phyloP scores from a whole-genome alignment of 768 basidiomycete genomes.

The Auricularia sp. region DNA sequence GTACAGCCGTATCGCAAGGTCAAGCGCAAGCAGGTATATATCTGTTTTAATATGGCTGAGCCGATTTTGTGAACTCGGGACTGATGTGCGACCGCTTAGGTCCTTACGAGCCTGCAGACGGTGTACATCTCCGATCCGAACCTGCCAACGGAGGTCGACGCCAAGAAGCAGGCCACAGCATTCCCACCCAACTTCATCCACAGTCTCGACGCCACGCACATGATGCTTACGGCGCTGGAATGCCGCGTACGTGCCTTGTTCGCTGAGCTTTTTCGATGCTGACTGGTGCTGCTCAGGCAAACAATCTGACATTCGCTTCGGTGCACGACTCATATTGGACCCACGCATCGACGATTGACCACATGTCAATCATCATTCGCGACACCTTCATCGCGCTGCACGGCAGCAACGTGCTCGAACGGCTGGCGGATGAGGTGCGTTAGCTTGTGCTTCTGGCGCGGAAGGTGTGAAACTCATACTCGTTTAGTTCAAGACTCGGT shows the following conservation, averaged over 20 bases:
- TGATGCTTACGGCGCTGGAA: constrained; percentile 91
- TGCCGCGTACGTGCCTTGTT: constrained; percentile 49
- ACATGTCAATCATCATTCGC: constrained; percentile 82
- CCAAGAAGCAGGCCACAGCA: constrained; percentile 82
- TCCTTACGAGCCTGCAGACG: constrained; percentile 74
- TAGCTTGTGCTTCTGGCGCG: background rate
- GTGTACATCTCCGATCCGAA: constrained; percentile 87
- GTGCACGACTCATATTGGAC: constrained; percentile 99
- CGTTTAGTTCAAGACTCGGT: constrained; percentile 62
- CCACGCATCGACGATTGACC: constrained; percentile 75
- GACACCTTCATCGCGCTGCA: constrained; percentile 91
- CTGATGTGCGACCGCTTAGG: constrained; percentile 14
- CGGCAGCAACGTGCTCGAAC: constrained; percentile 69
- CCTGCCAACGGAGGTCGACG: constrained; percentile 64
- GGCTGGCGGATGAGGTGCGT: constrained; percentile 64
- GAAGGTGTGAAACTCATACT: constrained; percentile 3
- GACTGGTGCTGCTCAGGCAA: constrained; percentile 34
- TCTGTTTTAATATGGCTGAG: background rate
- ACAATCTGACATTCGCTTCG: constrained; percentile 76
- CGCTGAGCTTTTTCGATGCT: background rate
- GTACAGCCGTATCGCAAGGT: constrained; percentile 91
- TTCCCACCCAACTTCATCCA: constrained; percentile 99
- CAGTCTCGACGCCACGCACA: constrained; percentile 94
- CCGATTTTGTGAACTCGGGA: background rate
- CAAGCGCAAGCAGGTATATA: constrained; percentile 53